Evolutionary conservation across 2,329 filamentous ascomycete genomes (phyloP), one percentile per base, ranked within the genome.

Genomic region (Phyllosticta citrichinensis): DNA sequence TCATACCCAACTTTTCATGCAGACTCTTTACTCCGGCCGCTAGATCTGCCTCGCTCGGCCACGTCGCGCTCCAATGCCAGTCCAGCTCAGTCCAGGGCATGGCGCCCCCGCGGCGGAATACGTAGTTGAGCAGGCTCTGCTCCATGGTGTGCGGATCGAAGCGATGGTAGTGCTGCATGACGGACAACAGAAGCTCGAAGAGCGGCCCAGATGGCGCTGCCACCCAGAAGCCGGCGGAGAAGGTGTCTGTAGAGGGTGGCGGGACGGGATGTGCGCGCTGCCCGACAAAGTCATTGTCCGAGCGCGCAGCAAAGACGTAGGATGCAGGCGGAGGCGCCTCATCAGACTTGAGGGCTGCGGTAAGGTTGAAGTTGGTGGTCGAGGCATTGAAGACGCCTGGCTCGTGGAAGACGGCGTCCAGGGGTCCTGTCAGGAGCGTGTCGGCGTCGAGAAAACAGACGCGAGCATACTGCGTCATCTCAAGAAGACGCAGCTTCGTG

Each of bases 361-460:
- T 68, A 3, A 62, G 55, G 14, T 60, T 20, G n/a, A 69, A 64
- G 33, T 68, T 63, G 2, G 54, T 57, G 40, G 14, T 47, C 20
- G 30, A 30, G 11, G 66, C 67, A 20, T 62, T 52, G 2, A 53
- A 62, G 3, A 66, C 64, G 9, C 63, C 66, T 11, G 64, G 62
- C 14, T 73, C 72, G 22, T 71, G 66, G 63, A 78, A 78, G 20
- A 77, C 72, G 12, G 63, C 67, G 62, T 77, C 75, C 11, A 78
- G 65, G 0, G 66, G 70, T 2, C 65, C 62, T 3, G 68, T 71
- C 47, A 79, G 63, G 19, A 77, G 60, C 10, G 71, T 76, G 64
- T 79, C 77, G 24, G 75, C 72, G 62, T 79, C 77, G 63, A 79
- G 66, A 64, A 76, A 77, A n/a, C 76, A 68, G 25, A 79, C 64